Percentiles rank a stretch among this genome's conserved stretches.
These are phyloP conservation scores for Heterobasidion irregulare DNA, from an alignment of 1,284 basidiomycete genomes.

Conservation along the genomic window DNA sequence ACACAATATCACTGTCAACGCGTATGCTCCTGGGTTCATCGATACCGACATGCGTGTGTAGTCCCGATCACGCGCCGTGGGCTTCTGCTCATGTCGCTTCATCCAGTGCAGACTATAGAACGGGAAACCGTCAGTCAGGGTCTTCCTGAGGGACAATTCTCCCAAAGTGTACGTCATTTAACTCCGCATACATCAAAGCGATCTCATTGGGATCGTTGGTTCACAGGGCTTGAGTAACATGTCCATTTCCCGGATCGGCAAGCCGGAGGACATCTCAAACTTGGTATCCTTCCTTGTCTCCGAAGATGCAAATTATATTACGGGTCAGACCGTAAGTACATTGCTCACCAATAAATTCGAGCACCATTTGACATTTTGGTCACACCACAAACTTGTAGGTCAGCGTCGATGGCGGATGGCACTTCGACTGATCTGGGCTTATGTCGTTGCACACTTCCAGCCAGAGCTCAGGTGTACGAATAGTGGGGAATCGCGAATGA, in stretches of 20 bases:
- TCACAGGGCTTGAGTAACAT: neutral
- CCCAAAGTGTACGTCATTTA: neutral
- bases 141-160: too few species aligned
- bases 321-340: neutral
- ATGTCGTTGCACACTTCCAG: too few species aligned
- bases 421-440: too few species aligned
- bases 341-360: too few species aligned
- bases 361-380: too few species aligned
- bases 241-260: neutral
- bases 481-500: too few species aligned
- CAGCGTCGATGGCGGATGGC: too few species aligned
- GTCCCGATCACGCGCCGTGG: neutral
- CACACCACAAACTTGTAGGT: too few species aligned
- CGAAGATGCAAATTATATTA: neutral
- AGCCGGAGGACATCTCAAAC: neutral
- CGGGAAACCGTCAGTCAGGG: too few species aligned
- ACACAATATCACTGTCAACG: constrained; percentile 20
- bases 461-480: too few species aligned
- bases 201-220: neutral
- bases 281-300: neutral
- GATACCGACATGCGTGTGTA: neutral
- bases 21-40: constrained; percentile 9
- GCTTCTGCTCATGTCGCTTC: too few species aligned
- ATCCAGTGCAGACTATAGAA: too few species aligned
- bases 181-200: neutral